Base-by-base conservation (phyloP, 2,329 filamentous ascomycete genomes). In the Botrytis byssoidea region DNA sequence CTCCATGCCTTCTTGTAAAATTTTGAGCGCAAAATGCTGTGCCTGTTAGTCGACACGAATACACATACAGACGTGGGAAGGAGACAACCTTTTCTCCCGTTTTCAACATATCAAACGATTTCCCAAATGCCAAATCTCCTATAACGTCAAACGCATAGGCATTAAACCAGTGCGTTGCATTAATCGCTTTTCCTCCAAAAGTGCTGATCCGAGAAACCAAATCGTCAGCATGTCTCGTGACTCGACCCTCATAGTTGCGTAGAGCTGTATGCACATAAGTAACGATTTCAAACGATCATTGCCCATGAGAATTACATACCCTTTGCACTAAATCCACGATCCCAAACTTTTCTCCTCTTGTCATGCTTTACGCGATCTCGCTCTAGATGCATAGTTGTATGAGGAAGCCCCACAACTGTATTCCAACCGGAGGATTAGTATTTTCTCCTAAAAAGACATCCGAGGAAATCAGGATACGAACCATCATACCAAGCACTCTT, bases 91-190 rank as follows among this genome's bases (percentile, higher is more conserved):
- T 74, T 57, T 69, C 67, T 35, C 55, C 67, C 1, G 37, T 70
- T 35, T 75, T 71, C 12, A 79, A 40, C 75, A 79, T 79, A 37
- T 76, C 72, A 69, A 79, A 79, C 0, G 77, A 75, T n/a, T 77
- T 74, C 0, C 78, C 77, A 67, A 79, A 79, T 3, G 75, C 77
- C 42, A 80, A 72, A 29, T 79, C 77, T n/a, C 77, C 78, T 75
- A 79, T 79, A 9, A 79, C 74, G 69, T 80, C 79, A 67, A 80
- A 80, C 9, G 73, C 61, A 63, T 75, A 79, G 55, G 73, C 77
- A 35, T 77, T 76, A 61, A 79, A 78, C 77, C 77, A 79, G 25
- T 71, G 32, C 63, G 72, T 75, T 2, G 70, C 77, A 69, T 79
- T 74, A 8, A 79, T 32, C 10, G 77, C 40, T 46, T 76, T 76